Evolutionary conservation across 345 rosid species (phyloP).

Genomic region (Fremontodendron californicum): DNA sequence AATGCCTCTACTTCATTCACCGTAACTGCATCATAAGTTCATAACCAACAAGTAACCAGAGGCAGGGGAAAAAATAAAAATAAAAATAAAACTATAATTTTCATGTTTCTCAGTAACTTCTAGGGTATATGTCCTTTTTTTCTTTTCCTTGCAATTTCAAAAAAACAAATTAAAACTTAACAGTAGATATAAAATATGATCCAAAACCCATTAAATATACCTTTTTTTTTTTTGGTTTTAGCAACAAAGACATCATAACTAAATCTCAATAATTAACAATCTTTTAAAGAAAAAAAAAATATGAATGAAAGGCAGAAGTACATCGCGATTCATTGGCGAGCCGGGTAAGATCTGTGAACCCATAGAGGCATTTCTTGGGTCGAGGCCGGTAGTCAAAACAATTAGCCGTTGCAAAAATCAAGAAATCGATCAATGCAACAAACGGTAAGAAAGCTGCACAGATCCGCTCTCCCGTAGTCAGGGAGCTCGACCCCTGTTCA

Average conservation of each 20-base stretch:
- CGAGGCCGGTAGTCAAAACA: conserved; percentile 33
- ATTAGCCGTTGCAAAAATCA: conserved; percentile 29
- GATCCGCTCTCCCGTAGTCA: conserved; percentile 56
- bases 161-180: too few species aligned
- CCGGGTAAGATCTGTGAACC: conserved; percentile 36
- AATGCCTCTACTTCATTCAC: conserved; percentile 61
- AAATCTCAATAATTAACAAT: background rate
- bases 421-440: conserved; percentile 46
- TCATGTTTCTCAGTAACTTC: too few species aligned
- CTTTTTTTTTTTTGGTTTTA: background rate
- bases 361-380: conserved; percentile 11
- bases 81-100: too few species aligned
- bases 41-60: background rate
- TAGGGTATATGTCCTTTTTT: too few species aligned
- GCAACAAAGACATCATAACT: background rate
- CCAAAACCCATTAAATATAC: background rate
- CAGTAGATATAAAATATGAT: background rate
- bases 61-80: background rate
- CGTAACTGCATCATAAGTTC: conserved; percentile 35
- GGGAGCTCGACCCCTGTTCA: background rate
- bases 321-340: conserved; percentile 64
- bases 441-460: conserved; percentile 63
- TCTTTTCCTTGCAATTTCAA: background rate
- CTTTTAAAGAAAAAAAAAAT: background rate
- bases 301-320: conserved; percentile 17